These are phyloP conservation scores for Pelargonium fulgidum DNA, from an alignment of 441 rosid species.

Conservation along the genomic window DNA sequence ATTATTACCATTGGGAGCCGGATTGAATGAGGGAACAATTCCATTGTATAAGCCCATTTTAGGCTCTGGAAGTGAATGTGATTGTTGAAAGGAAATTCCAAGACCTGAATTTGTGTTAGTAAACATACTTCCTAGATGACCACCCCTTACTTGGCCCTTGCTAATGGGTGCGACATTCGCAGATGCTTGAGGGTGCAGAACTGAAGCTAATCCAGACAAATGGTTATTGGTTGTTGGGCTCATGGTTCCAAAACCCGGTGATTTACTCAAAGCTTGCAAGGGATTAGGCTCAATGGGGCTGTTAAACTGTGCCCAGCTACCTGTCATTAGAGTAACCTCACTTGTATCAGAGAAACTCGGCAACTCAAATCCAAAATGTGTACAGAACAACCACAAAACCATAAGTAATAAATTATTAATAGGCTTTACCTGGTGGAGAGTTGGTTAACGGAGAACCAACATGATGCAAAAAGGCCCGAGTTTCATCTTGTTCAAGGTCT, in stretches of 20 bases:
- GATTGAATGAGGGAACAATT: constrained; percentile 42
- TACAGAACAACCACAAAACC: constrained; percentile 5
- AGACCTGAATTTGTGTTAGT: constrained; percentile 27
- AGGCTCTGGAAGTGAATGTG: constrained; percentile 57
- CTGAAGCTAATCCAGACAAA: constrained; percentile 68
- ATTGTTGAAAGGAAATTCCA: constrained; percentile 33
- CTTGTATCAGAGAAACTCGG: constrained; percentile 16
- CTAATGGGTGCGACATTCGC: constrained; percentile 61
- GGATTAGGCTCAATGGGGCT: constrained; percentile 60
- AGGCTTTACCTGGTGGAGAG: constrained; percentile 71
- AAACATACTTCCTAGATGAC: constrained; percentile 40
- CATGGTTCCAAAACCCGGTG: constrained; percentile 47
- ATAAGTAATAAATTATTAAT: background rate
- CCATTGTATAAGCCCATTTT: constrained; percentile 44
- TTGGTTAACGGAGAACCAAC: constrained; percentile 69
- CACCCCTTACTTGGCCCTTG: constrained; percentile 51
- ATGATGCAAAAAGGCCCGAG: constrained; percentile 50
- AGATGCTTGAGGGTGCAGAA: constrained; percentile 48
- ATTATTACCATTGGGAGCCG: constrained; percentile 12
- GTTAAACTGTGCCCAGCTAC: constrained; percentile 62
- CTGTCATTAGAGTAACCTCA: constrained; percentile 27
- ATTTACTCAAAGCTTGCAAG: constrained; percentile 44
- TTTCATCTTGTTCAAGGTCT: constrained; percentile 69
- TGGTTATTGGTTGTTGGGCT: constrained; percentile 40
- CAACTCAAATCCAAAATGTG: constrained; percentile 9